These are phyloP conservation scores for Tricholoma hemisulphureum DNA, from an alignment of 768 basidiomycete species.

Conservation along the genomic window DNA sequence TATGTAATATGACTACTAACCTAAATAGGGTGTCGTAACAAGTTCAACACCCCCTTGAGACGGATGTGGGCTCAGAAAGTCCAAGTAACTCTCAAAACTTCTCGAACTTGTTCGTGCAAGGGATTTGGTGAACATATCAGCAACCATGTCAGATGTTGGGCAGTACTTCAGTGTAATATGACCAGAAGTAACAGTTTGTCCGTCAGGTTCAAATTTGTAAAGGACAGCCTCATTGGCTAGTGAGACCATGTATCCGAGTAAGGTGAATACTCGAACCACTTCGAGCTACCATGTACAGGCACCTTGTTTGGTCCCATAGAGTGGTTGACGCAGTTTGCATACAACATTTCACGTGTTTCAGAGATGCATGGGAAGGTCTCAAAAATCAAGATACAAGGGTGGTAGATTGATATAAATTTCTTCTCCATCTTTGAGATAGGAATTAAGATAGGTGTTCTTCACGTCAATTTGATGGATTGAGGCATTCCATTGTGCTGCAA, in stretches of 20 bases:
- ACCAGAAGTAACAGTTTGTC: too few relatives aligned
- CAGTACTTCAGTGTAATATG: not conserved
- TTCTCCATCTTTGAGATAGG: slow-evolving; percentile 24
- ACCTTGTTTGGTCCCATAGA: too few relatives aligned
- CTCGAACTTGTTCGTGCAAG: too few relatives aligned
- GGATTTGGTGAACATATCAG: too few relatives aligned
- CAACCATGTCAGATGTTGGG: not conserved
- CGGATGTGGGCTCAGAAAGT: not conserved
- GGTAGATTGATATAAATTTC: not conserved
- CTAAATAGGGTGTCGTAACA: too few relatives aligned
- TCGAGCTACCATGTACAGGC: too few relatives aligned
- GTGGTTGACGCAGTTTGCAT: not conserved
- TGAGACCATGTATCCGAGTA: too few relatives aligned
- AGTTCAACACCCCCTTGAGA: too few relatives aligned
- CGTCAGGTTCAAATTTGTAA: too few relatives aligned
- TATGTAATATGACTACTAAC: too few relatives aligned
- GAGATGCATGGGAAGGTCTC: not conserved
- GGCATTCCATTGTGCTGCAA: slow-evolving; percentile 8
- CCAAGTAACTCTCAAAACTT: not conserved
- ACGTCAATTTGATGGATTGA: slow-evolving; percentile 2
- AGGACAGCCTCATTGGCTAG: too few relatives aligned
- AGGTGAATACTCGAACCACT: too few relatives aligned
- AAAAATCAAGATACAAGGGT: not conserved
- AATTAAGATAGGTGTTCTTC: slow-evolving; percentile 21
- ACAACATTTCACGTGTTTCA: not conserved